A percentile compares a stretch with the other conserved stretches of the same genome.
These are phyloP conservation scores for Talaromyces sp. DNA, from an alignment of 2,329 filamentous ascomycete species.

Conservation along the genomic window DNA sequence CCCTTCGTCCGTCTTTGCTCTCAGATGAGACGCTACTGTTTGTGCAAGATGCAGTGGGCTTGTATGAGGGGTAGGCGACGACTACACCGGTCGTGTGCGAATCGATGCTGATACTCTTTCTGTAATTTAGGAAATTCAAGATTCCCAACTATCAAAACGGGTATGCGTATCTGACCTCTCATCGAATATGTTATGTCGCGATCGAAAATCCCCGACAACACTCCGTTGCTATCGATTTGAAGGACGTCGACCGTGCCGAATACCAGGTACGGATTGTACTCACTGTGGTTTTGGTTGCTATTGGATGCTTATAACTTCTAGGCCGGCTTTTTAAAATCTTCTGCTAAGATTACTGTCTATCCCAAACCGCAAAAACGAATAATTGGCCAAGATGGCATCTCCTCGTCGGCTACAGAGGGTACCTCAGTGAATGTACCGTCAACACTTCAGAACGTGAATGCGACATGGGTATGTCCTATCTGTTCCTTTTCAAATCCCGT, in stretches of 20 bases:
- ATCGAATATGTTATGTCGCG: conserved; percentile 93
- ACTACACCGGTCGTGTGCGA: not conserved
- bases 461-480: conserved; percentile 94
- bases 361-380: conserved; percentile 73
- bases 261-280: conserved; percentile 66
- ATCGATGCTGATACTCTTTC: conserved; percentile 17
- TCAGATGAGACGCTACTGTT: conserved; percentile 93
- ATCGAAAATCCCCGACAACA: conserved; percentile 78
- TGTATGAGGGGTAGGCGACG: conserved; percentile 84
- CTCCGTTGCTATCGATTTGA: conserved; percentile 81
- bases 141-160: conserved; percentile 91
- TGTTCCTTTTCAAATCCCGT: conserved; percentile 93
- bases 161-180: conserved; percentile 92
- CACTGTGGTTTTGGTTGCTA: not conserved
- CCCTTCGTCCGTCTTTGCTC: conserved; percentile 84
- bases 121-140: conserved; percentile 76
- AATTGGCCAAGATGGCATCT: conserved; percentile 54
- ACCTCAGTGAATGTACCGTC: conserved; percentile 31
- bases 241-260: conserved; percentile 85
- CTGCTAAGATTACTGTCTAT: conserved; percentile 83
- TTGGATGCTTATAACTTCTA: conserved; percentile 37
- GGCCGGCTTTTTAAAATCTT: conserved; percentile 83
- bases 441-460: conserved; percentile 46
- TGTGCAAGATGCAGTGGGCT: conserved; percentile 93
- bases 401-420: conserved; percentile 31